Evolutionary conservation across 805 yeast species (phyloP).

Genomic region (Naumovozyma baii): DNA sequence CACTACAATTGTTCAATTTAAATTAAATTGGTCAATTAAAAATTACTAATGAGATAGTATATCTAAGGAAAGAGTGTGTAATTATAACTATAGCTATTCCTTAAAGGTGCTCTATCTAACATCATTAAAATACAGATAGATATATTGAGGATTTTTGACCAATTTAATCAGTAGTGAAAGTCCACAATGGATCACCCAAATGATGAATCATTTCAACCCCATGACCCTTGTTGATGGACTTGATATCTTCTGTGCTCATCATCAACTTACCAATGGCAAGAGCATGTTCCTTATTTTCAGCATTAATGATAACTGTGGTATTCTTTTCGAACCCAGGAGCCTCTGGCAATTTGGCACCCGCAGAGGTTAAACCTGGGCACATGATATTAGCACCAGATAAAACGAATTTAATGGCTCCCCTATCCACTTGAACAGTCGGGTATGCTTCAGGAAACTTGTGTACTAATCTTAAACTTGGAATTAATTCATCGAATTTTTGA

Average conservation of each 20-base stretch:
- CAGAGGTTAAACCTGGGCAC: conserved; percentile 90
- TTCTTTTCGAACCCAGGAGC: conserved; percentile 47
- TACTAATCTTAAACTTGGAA: conserved; percentile 66
- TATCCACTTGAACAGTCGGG: conserved; percentile 81
- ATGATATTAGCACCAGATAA: conserved; percentile 93
- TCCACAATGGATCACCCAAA: conserved; percentile 86
- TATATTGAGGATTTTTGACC: too few species aligned
- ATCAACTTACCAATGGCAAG: conserved; percentile 80
- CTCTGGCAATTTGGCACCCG: conserved; percentile 77
- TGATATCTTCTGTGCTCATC: conserved; percentile 87
- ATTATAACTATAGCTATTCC: too few species aligned
- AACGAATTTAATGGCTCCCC: conserved; percentile 94
- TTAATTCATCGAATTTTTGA: conserved; percentile 71
- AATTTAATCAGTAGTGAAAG: conserved; percentile 39
- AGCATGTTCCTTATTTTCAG: conserved; percentile 88
- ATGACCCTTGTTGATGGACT: conserved; percentile 71
- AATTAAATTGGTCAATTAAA: not conserved
- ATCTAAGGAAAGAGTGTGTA: too few species aligned
- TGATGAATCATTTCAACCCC: conserved; percentile 80
- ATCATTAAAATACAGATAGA: too few species aligned
- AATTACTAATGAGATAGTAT: not conserved
- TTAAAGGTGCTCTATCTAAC: too few species aligned
- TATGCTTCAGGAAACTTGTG: conserved; percentile 77
- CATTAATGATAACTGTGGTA: conserved; percentile 70
- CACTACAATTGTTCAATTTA: too few species aligned